phyloP scores from a whole-genome alignment of 495 filamentous ascomycete species.

The Podospora australis region DNA sequence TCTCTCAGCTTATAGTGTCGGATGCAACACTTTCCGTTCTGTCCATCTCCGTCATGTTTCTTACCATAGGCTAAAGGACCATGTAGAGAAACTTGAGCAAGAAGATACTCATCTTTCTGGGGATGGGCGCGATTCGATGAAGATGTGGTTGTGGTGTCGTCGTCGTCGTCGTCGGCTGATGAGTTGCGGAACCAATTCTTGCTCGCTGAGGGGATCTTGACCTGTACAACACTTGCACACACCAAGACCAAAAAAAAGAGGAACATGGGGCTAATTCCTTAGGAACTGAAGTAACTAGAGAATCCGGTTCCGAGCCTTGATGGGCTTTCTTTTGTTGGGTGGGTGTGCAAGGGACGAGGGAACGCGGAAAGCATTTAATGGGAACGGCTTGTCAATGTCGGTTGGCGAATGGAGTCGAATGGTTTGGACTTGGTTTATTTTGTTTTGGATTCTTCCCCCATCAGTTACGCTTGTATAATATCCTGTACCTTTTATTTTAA shows the following conservation, averaged over 20 bases:
- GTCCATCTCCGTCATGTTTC: constrained; percentile 14
- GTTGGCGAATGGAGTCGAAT: not conserved
- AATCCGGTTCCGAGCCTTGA: not conserved
- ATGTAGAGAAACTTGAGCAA: constrained; percentile 34
- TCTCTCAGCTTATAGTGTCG: constrained; percentile 12
- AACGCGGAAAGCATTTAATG: no score
- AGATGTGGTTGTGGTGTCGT: not conserved
- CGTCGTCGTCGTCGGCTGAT: no score
- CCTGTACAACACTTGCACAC: constrained; percentile 4
- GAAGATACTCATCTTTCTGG: constrained; percentile 3
- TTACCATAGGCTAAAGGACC: constrained; percentile 29
- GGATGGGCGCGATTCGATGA: constrained; percentile 1
- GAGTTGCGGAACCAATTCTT: not conserved
- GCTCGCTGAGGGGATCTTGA: no score
- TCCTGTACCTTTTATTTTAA: constrained; percentile 2
- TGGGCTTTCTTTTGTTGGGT: constrained; percentile 1
- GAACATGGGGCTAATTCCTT: constrained; percentile 29
- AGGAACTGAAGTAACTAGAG: constrained; percentile 33
- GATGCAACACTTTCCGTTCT: constrained; percentile 7
- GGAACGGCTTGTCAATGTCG: not conserved
- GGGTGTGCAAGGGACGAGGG: no score
- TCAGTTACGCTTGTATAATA: no score
- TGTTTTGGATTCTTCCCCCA: not conserved
- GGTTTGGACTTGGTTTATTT: not conserved
- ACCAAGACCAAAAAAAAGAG: constrained; percentile 1